Evolutionary conservation across 2,329 filamentous ascomycete genomes (phyloP), one percentile per base, ranked within the genome.

Genomic region (Emmonsiellopsis sp.): DNA sequence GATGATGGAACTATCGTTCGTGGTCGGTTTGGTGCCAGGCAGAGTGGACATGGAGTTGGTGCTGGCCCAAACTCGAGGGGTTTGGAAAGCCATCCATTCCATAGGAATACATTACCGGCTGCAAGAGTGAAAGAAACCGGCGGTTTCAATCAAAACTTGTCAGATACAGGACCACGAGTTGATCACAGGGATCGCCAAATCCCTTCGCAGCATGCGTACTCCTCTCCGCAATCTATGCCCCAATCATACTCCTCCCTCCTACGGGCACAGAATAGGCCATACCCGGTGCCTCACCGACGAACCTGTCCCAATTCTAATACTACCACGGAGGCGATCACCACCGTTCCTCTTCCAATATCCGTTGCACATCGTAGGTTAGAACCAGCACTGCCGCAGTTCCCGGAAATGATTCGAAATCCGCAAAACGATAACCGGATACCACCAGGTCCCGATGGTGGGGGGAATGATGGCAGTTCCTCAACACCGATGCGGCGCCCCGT

Each of bases 1-100:
- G 64, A 69, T 26, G 71, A 74, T 61, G 71, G 70, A 11, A 73
- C 71, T 9, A 57, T 63, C 26, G 64, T 75, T 26, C 64, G 69
- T 50, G 72, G 71, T 20, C 64, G 68, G 32, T 74, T 73, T 35
- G 69, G 67, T 1, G 59, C 64, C 48, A 63, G 72, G 46, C 64
- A 68, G 38, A 74, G 72, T 56, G 70, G 67, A 0, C 72, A 75
- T 61, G 70, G 70, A 9, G 61, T 67, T 15, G 61, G 67, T 55
- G 48, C 51, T 60, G 44, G 62, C 2, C 51, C 55, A 31, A 41
- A 16, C 5, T 34, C 59, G 37, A 63, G 63, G 35, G 55, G 59
- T 32, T 49, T 70, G 32, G 57, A 65, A 1, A 62, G 66, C 7
- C 69, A 72, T 51, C 67, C 67, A 2, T 71, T 70, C 49, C 66